phyloP scores from a whole-genome alignment of 768 basidiomycete species.

The Amanita muscaria region DNA sequence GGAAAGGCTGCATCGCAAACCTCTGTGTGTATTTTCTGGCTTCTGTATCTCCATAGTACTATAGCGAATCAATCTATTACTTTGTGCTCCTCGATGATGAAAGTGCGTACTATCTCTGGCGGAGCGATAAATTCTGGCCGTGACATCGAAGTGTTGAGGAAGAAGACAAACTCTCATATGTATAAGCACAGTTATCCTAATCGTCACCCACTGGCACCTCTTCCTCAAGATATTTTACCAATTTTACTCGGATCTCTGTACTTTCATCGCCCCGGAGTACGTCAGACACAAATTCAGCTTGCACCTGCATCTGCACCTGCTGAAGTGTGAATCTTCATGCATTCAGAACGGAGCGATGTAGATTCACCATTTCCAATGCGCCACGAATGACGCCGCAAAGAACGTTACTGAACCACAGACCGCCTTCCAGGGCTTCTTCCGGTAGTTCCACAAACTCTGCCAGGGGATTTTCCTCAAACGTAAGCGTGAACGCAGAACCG shows the following conservation, averaged over 20 bases:
- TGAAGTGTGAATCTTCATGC: constrained; percentile 6
- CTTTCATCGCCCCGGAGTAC: constrained; percentile 87
- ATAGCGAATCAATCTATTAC: constrained; percentile 4
- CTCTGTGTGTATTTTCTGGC: constrained; percentile 96
- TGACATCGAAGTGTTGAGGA: constrained; percentile 45
- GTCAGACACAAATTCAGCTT: constrained; percentile 83
- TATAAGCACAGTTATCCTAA: constrained; percentile 26
- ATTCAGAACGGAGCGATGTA: background rate
- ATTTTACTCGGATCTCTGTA: constrained; percentile 86
- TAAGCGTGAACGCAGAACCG: constrained; percentile 69
- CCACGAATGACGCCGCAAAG: constrained; percentile 91
- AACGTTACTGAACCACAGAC: constrained; percentile 95
- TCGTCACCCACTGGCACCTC: constrained; percentile 93
- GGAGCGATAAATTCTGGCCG: constrained; percentile 84
- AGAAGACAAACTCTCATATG: background rate
- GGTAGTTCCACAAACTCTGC: constrained; percentile 97
- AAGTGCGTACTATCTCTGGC: constrained; percentile 71
- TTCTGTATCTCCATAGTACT: constrained; percentile 97
- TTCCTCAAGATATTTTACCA: constrained; percentile 91
- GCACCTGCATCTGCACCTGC: constrained; percentile 96
- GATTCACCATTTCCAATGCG: constrained; percentile 87
- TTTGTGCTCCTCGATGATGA: constrained; percentile 4
- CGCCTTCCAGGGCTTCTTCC: constrained; percentile 85
- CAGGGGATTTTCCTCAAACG: constrained; percentile 91
- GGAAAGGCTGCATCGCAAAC: constrained; percentile 30